A percentile compares a stretch with the other conserved stretches of the same genome.
These are phyloP conservation scores for Ophiognomonia clavigignenti-juglandacearum DNA, from an alignment of 2,329 filamentous ascomycete genomes.

Conservation along the genomic window DNA sequence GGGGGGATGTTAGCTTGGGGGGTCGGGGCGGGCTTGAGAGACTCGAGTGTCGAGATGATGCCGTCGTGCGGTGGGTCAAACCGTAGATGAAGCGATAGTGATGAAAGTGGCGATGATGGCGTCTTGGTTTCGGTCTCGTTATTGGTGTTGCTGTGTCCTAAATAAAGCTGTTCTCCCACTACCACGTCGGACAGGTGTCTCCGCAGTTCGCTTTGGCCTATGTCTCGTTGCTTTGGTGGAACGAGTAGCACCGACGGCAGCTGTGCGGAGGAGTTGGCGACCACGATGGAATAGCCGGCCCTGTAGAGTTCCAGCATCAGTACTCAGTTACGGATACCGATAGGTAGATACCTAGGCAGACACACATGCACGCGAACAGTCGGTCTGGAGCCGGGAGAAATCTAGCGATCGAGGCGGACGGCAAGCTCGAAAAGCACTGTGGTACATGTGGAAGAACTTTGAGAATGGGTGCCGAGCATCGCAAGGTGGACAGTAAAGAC, in stretches of 20 bases:
- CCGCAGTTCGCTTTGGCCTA: not conserved
- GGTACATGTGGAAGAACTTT: no score
- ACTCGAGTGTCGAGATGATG: not conserved
- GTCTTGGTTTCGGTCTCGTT: not conserved
- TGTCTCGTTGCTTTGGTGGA: not conserved
- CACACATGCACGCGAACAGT: not conserved
- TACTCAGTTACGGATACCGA: not conserved
- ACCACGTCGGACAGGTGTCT: conserved; percentile 6
- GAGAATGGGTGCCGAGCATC: not conserved
- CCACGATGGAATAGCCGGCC: not conserved
- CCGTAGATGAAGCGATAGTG: not conserved
- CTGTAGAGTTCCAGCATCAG: not conserved
- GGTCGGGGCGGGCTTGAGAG: not conserved
- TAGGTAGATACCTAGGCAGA: no score
- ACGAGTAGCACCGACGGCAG: conserved; percentile 3
- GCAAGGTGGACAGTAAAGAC: not conserved
- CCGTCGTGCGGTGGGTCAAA: not conserved
- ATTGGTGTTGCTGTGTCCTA: not conserved
- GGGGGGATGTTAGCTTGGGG: no score
- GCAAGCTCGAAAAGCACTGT: not conserved
- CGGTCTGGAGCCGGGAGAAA: no score
- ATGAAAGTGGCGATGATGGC: not conserved
- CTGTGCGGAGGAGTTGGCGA: no score
- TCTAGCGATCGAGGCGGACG: not conserved
- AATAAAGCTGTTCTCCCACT: not conserved